Evolutionary conservation across 2,329 filamentous ascomycete species (phyloP), one percentile per base, ranked within the genome.

Genomic region (Exserohilum turcica): DNA sequence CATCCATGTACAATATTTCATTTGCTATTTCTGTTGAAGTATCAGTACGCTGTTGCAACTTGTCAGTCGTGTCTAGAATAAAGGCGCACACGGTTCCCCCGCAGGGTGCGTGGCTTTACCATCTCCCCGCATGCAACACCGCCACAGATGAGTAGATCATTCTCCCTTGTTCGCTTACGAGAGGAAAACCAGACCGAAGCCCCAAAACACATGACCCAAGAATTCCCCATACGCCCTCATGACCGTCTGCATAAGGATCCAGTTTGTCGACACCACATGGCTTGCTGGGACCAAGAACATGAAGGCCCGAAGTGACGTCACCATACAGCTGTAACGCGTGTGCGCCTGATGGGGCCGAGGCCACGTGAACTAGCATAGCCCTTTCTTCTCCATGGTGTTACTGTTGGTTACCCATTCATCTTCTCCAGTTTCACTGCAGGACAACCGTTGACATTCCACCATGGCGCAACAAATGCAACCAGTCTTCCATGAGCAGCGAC

Each of bases 291-390:
- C 33, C 33, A 32, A 21, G 37, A 24, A 18, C 15, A 28, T 19
- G 31, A 18, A 33, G 45, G 32, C 6, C 29, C 31, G 24, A 39
- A 28, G 53, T 60, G 59, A 64, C 54, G 59, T 62, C 59, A 63
- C 33, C 36, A 37, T 29, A 44, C 53, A 47, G 39, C 19, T 35
- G 43, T 48, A 35, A 43, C 40, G 45, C 54, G 52, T 43, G 44
- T 54, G 49, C 48, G 50, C 42, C 44, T 38, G 40, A 31, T 43
- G 45, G 47, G 43, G 52, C 44, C 39, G 38, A 28, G 43, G 42
- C 45, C 58, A 45, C 56, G 53, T 53, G 52, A 29, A 10, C 48
- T 18, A 31, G 29, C 46, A 29, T 27, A 9, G 9, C 21, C 21
- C 21, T 24, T n/a, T n/a, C n/a, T n/a, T n/a, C 33, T 49, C 27